Percentiles rank a stretch among this genome's conserved stretches.
Evolutionary conservation across 2,329 filamentous ascomycete species (phyloP).

Genomic region (Triangularia verruculosa): DNA sequence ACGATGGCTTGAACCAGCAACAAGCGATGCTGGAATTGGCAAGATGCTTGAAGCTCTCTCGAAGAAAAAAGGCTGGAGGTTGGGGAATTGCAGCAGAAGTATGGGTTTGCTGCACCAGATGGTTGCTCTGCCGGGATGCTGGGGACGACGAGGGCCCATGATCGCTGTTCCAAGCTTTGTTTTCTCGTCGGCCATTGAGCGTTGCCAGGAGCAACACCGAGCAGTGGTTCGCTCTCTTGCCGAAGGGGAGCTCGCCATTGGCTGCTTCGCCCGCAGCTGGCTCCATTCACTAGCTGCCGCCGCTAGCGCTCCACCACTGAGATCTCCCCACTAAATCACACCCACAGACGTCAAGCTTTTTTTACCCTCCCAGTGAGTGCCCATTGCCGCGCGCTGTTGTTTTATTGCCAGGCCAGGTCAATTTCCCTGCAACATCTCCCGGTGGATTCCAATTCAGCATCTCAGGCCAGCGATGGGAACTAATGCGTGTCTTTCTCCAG

Average conservation of each 20-base stretch:
- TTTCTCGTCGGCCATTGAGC: constrained; percentile 15
- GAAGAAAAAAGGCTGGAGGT: constrained; percentile 1
- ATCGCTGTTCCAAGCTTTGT: constrained; percentile 22
- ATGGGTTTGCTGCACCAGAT: constrained; percentile 17
- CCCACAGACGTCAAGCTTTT: neutral
- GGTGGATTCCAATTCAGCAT: neutral
- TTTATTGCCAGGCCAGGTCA: no score
- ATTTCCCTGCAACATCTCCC: neutral
- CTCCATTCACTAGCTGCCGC: constrained; percentile 8
- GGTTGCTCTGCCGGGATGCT: constrained; percentile 24
- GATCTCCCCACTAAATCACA: constrained; percentile 1
- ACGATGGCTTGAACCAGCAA: neutral
- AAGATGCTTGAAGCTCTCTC: constrained; percentile 8
- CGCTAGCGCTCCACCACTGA: constrained; percentile 7
- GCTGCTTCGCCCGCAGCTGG: neutral
- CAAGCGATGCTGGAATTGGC: constrained; percentile 7
- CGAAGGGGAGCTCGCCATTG: constrained; percentile 10
- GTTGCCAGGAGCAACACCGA: constrained; percentile 22
- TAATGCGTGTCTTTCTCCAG: neutral
- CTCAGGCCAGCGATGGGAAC: neutral
- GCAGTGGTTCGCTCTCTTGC: neutral
- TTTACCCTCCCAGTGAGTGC: neutral
- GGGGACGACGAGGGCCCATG: constrained; percentile 16
- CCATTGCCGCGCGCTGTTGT: neutral
- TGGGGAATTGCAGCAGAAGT: constrained; percentile 18